Base-by-base conservation (phyloP, 108 stramenopile species). In the Cyclotella baltica region DNA sequence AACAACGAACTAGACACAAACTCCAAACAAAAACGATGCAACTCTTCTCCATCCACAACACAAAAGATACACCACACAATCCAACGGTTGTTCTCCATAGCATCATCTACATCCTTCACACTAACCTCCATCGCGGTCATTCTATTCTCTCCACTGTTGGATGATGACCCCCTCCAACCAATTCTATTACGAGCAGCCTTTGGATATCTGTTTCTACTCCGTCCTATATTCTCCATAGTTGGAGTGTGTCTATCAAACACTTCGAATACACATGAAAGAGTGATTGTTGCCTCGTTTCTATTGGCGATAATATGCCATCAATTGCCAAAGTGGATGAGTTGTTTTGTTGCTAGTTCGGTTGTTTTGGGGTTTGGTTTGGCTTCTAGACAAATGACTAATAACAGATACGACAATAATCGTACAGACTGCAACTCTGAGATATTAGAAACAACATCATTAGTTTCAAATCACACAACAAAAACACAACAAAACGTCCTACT, bases 331-430 rank as follows among this genome's bases (percentile, higher is more conserved):
- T 77, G 75, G 76, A 22, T 62, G n/a, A 77, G 63, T 58, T 25
- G 76, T 31, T 28, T 62, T 15, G 70, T 82, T 0, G 81, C 81
- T 13, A 66, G 70, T 20, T n/a, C n/a, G 25, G 71, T 72, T 15
- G 70, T 78, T 10, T 77, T 72, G 55, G 62, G 36, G 15, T 82
- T 82, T 57, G 76, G 76, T 31, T 36, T 82, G 76, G 70, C 81
- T 25, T 77, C 81, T 31, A 70, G 76, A 33, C 70, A 78, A 66
- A 23, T 57, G 15, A 57, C 46, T 55, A 6, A 53, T 13, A 59
- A 27, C 36, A 36, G 25, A 40, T 19, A 56, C 29, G 38, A 50
- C 9, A 68, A 40, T 0, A 43, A 46, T 8, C 0, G 18, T 38
- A n/a, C n/a, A n/a, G n/a, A n/a, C n/a, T n/a, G n/a, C n/a, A n/a